phyloP scores from a whole-genome alignment of 192 early-diverging fungal species.

The Podila verticillata region DNA sequence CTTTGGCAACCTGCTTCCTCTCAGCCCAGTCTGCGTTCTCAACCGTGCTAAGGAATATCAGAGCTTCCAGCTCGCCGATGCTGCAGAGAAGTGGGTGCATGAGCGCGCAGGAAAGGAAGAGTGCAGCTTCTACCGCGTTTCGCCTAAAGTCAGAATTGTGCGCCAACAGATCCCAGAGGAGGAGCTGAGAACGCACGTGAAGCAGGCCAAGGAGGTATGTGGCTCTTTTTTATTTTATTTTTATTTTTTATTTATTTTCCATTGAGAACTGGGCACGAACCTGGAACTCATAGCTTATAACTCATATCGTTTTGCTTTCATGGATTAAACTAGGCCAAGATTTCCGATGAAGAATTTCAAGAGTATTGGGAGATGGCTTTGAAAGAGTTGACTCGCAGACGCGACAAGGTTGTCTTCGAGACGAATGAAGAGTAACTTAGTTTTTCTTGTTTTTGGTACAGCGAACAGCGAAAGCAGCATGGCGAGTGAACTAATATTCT shows the following conservation, averaged over 20 bases:
- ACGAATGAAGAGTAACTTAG: not conserved
- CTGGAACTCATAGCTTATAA: not conserved
- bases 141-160: conserved; percentile 6
- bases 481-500: not conserved
- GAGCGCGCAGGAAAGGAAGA: conserved; percentile 49
- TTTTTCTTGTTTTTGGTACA: not conserved
- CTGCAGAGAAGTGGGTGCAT: conserved; percentile 40
- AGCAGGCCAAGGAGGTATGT: conserved; percentile 23
- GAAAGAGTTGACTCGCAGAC: conserved; percentile 32
- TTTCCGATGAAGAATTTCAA: conserved; percentile 44
- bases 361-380: conserved; percentile 52
- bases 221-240: not conserved
- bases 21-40: conserved; percentile 46
- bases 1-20: conserved; percentile 50
- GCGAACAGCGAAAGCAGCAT: not conserved
- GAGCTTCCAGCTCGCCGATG: conserved; percentile 40
- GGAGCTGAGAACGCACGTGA: conserved; percentile 34
- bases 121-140: conserved; percentile 29
- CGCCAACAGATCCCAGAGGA: conserved; percentile 28
- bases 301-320: not conserved
- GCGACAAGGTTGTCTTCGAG: conserved; percentile 32
- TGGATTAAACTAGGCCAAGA: conserved; percentile 15
- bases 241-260: no score
- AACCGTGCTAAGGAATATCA: conserved; percentile 54
- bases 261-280: no score